These are phyloP conservation scores for Corniculantispora saksenae DNA, from an alignment of 2,329 filamentous ascomycete species.

Conservation along the genomic window DNA sequence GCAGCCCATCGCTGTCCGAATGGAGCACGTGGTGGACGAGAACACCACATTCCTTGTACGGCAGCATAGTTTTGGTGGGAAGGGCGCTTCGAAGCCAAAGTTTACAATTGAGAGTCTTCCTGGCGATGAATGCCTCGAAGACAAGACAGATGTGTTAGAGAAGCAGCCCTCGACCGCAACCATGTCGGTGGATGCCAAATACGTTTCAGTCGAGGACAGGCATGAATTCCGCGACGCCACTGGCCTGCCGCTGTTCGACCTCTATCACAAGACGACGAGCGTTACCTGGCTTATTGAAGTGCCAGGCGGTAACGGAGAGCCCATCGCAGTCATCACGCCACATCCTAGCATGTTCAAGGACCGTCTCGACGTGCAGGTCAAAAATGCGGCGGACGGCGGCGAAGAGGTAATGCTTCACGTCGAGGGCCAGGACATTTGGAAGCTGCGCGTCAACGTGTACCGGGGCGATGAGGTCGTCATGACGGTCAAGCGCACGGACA, in stretches of 20 bases:
- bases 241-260: not conserved
- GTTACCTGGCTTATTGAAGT: not conserved
- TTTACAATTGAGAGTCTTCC: not conserved
- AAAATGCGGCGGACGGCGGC: not conserved
- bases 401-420: not conserved
- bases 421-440: slow-evolving; percentile 9
- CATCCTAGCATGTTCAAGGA: not conserved
- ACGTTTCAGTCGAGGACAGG: not conserved
- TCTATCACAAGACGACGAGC: not conserved
- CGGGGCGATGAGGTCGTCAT: slow-evolving; percentile 3
- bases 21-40: not conserved
- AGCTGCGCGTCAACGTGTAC: slow-evolving; percentile 6
- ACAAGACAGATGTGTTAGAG: not conserved
- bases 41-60: not conserved
- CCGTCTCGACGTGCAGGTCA: not conserved
- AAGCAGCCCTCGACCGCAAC: not conserved
- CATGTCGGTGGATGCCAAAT: slow-evolving; percentile 1
- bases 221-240: not conserved
- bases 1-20: not conserved
- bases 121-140: not conserved
- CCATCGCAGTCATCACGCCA: not conserved
- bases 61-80: not conserved
- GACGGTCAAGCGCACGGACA: not conserved
- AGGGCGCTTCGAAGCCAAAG: not conserved
- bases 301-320: not conserved